A percentile compares a stretch with the other conserved stretches of the same genome.
Evolutionary conservation across 2,329 filamentous ascomycete species (phyloP).

Genomic region (Pezicula carpinea): DNA sequence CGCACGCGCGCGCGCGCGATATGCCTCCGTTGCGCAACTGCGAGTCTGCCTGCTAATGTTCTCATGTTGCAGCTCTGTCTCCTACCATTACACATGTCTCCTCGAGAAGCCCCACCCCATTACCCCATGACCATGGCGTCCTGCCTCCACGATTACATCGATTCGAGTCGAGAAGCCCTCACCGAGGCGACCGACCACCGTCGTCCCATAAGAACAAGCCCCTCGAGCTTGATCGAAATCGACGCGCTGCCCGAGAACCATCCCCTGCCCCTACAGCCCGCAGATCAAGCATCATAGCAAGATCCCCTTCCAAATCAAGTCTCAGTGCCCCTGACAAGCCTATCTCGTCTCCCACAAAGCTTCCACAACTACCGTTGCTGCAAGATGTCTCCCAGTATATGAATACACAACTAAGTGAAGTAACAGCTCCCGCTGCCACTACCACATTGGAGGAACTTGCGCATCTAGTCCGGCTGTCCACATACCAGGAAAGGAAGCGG

Average conservation of each 20-base stretch:
- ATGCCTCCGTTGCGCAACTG: neutral
- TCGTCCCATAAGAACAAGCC: constrained; percentile 39
- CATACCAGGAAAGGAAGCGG: constrained; percentile 78
- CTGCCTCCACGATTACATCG: constrained; percentile 43
- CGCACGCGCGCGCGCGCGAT: too few relatives aligned
- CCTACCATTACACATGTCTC: constrained; percentile 44
- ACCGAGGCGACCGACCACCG: constrained; percentile 33
- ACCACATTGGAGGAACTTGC: constrained; percentile 74
- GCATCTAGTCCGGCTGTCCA: constrained; percentile 71
- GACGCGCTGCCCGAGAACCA: constrained; percentile 23
- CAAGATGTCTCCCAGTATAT: constrained; percentile 63
- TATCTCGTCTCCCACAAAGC: constrained; percentile 19
- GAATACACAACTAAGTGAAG: constrained; percentile 47
- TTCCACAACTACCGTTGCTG: constrained; percentile 44
- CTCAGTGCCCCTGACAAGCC: constrained; percentile 12
- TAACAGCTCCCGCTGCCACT: constrained; percentile 54
- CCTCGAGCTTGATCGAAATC: constrained; percentile 40
- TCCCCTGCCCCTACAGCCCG: constrained; percentile 21
- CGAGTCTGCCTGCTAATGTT: constrained; percentile 10
- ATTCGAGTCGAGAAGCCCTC: constrained; percentile 51
- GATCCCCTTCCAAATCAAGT: constrained; percentile 19
- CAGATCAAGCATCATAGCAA: constrained; percentile 26
- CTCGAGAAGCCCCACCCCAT: constrained; percentile 52
- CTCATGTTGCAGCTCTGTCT: constrained; percentile 39
- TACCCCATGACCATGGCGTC: constrained; percentile 47